phyloP scores from a whole-genome alignment of 305 asterid species.

The Withania somnifera region DNA sequence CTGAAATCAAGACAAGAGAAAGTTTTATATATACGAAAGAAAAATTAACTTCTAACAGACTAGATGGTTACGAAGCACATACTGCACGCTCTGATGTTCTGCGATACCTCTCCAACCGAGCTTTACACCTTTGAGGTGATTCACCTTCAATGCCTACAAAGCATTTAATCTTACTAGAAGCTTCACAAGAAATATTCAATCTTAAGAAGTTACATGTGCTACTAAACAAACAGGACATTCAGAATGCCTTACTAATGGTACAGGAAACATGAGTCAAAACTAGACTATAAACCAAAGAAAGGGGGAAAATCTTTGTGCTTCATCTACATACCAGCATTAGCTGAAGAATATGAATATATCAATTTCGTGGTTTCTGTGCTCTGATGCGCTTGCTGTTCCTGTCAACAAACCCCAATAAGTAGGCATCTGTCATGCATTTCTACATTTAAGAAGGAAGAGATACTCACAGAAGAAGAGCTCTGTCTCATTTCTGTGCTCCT shows the following conservation, averaged over 20 bases:
- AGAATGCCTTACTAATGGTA: background rate
- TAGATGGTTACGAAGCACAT: constrained; percentile 22
- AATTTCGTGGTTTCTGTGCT: constrained; percentile 30
- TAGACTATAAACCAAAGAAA: background rate
- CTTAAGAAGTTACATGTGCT: background rate
- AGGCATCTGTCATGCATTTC: constrained; percentile 9
- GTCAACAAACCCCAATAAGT: constrained; percentile 16
- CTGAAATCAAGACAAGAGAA: constrained; percentile 35
- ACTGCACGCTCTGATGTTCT: constrained; percentile 95
- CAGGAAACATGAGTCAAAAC: constrained; percentile 1
- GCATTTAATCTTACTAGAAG: background rate
- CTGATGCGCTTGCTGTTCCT: constrained; percentile 35
- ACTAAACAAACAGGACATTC: background rate
- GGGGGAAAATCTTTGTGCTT: constrained; percentile 4
- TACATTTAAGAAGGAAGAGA: constrained; percentile 6
- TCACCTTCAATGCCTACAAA: constrained; percentile 68
- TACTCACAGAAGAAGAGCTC: constrained; percentile 59
- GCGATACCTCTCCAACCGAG: constrained; percentile 85
- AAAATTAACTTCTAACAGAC: background rate
- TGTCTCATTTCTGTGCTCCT: constrained; percentile 44
- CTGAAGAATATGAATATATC: constrained; percentile 39
- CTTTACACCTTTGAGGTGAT: constrained; percentile 83
- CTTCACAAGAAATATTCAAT: constrained; percentile 1
- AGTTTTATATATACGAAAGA: constrained; percentile 1
- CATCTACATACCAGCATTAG: constrained; percentile 46